These are phyloP conservation scores for Ceratocystis huliohia DNA, from an alignment of 2,329 filamentous ascomycete genomes.

Conservation along the genomic window DNA sequence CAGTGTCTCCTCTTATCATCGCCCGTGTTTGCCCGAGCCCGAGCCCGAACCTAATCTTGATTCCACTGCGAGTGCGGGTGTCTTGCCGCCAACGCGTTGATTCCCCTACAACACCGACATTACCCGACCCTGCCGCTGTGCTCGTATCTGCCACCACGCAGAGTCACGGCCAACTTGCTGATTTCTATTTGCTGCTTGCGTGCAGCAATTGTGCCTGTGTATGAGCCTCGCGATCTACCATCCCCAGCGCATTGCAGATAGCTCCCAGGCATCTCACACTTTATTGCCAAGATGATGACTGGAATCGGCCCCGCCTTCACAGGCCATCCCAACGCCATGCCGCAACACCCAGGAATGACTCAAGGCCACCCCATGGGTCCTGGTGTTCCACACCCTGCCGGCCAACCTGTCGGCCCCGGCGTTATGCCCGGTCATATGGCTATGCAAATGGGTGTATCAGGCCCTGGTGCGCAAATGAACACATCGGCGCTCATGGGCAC, in stretches of 20 bases:
- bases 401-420: slow-evolving; percentile 48
- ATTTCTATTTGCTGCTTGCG: not conserved
- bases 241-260: slow-evolving; percentile 3
- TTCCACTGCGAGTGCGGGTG: not conserved
- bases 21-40: slow-evolving; percentile 14
- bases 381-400: slow-evolving; percentile 54
- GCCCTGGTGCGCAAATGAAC: slow-evolving; percentile 56
- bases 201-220: not conserved
- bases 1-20: slow-evolving; percentile 21
- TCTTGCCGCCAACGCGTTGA: not conserved
- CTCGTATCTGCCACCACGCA: not conserved
- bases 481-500: slow-evolving; percentile 60
- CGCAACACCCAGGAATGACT: slow-evolving; percentile 54
- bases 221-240: not conserved
- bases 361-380: slow-evolving; percentile 49
- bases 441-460: slow-evolving; percentile 58
- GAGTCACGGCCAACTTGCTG: not conserved
- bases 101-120: not conserved
- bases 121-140: not conserved
- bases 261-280: slow-evolving; percentile 9
- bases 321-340: slow-evolving; percentile 59
- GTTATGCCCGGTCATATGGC: slow-evolving; percentile 53
- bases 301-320: slow-evolving; percentile 51
- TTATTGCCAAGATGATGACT: slow-evolving; percentile 49
- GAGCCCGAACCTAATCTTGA: not conserved